Evolutionary conservation across 805 yeast genomes (phyloP).

Genomic region (Lipomyces kockii): DNA sequence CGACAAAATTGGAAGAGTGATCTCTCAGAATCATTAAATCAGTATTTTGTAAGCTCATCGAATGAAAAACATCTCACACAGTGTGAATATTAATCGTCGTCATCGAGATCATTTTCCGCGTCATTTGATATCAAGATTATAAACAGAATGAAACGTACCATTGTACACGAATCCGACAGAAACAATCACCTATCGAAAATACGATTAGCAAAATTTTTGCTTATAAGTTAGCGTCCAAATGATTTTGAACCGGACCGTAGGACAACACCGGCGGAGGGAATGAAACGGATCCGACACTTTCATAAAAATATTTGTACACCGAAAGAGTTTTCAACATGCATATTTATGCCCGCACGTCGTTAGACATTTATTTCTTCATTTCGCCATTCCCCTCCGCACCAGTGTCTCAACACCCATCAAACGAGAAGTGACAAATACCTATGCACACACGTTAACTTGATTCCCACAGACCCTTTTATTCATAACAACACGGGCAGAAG

Average conservation of each 20-base stretch:
- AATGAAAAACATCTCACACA: slow-evolving; percentile 23
- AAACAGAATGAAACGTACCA: slow-evolving; percentile 6
- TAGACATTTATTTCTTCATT: slow-evolving; percentile 29
- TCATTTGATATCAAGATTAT: background rate
- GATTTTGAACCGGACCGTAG: background rate
- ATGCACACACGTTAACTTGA: background rate
- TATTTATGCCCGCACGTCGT: slow-evolving; percentile 35
- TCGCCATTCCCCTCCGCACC: slow-evolving; percentile 6
- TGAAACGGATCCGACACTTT: slow-evolving; percentile 32
- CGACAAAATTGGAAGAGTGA: background rate
- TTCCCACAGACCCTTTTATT: background rate
- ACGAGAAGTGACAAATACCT: slow-evolving; percentile 2
- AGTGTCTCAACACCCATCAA: background rate
- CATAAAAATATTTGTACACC: slow-evolving; percentile 32
- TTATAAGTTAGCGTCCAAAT: background rate
- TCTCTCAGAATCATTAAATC: slow-evolving; percentile 37
- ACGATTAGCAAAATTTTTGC: background rate
- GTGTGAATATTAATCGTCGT: slow-evolving; percentile 31
- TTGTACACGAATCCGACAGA: background rate
- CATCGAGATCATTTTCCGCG: slow-evolving; percentile 22
- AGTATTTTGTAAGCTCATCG: slow-evolving; percentile 31
- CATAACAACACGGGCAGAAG: background rate
- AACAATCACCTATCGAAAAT: background rate
- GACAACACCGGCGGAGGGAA: background rate
- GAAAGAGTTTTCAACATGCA: slow-evolving; percentile 30